phyloP scores from a whole-genome alignment of 768 basidiomycete genomes.

The Myochromella boudieri region DNA sequence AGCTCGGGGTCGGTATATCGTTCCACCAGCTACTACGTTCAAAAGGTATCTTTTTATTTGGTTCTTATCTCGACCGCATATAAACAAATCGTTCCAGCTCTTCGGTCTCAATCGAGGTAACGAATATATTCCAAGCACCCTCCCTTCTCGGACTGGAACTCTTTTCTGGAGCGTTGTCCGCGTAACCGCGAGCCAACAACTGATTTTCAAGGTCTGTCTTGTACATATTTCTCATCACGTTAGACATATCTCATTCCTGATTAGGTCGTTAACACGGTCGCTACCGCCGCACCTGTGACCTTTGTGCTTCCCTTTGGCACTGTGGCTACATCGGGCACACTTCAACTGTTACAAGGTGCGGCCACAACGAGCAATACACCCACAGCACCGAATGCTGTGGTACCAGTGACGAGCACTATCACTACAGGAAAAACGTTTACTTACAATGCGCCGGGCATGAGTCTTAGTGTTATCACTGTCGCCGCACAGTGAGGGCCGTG shows the following conservation, averaged over 20 bases:
- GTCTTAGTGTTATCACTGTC: slow-evolving; percentile 39
- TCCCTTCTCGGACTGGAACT: slow-evolving; percentile 46
- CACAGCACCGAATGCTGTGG: slow-evolving; percentile 42
- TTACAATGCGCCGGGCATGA: slow-evolving; percentile 51
- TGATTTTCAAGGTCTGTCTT: slow-evolving; percentile 61
- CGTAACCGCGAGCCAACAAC: slow-evolving; percentile 32
- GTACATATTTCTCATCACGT: no score
- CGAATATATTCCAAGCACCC: slow-evolving; percentile 61
- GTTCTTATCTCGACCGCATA: slow-evolving; percentile 7
- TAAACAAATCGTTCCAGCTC: slow-evolving; percentile 35
- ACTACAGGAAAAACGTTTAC: slow-evolving; percentile 49
- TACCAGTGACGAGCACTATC: slow-evolving; percentile 45
- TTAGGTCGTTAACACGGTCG: slow-evolving; percentile 55
- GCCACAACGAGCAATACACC: slow-evolving; percentile 57
- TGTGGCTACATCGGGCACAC: slow-evolving; percentile 43
- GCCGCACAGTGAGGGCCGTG: slow-evolving; percentile 28
- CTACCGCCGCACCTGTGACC: slow-evolving; percentile 37
- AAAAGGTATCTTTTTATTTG: slow-evolving; percentile 45
- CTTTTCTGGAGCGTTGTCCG: slow-evolving; percentile 63
- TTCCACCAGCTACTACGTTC: slow-evolving; percentile 59
- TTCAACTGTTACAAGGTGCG: slow-evolving; percentile 49
- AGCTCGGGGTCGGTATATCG: slow-evolving; percentile 49
- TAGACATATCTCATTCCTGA: not conserved
- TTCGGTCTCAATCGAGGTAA: slow-evolving; percentile 67
- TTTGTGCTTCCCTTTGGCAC: slow-evolving; percentile 55